Percentiles rank a stretch among this genome's conserved stretches.
phyloP scores from a whole-genome alignment of 257 asterid genomes.

The Forsythia suspensa region DNA sequence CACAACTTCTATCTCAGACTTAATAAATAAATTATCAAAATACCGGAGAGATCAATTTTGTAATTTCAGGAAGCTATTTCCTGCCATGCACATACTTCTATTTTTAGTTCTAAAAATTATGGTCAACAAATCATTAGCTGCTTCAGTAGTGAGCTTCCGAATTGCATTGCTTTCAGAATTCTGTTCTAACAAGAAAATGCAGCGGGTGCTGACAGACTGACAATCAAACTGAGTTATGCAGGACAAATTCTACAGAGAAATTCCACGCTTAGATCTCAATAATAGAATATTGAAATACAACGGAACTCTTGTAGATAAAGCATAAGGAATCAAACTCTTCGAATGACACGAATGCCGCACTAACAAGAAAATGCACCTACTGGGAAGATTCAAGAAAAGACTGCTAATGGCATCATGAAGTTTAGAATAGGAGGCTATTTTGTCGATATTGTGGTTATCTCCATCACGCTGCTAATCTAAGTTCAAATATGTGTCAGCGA shows the following conservation, averaged over 20 bases:
- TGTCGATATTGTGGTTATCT: slow-evolving; percentile 21
- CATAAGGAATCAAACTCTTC: slow-evolving; percentile 21
- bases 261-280: neutral
- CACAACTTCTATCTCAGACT: neutral
- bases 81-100: neutral
- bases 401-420: slow-evolving; percentile 29
- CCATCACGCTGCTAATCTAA: slow-evolving; percentile 10
- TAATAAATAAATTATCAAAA: neutral
- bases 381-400: slow-evolving; percentile 28
- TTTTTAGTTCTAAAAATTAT: neutral
- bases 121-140: neutral
- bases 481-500: neutral
- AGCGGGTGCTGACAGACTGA: neutral
- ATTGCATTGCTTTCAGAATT: slow-evolving; percentile 3
- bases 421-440: slow-evolving; percentile 21
- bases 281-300: neutral
- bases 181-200: neutral
- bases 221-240: slow-evolving; percentile 7
- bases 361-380: slow-evolving; percentile 25
- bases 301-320: slow-evolving; percentile 5
- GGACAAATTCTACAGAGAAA: neutral
- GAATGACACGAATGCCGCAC: slow-evolving; percentile 35
- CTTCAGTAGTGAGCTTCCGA: neutral
- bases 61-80: slow-evolving; percentile 6
- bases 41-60: slow-evolving; percentile 5